These are phyloP conservation scores for Ogataea zsoltii DNA, from an alignment of 805 yeast genomes.

Conservation along the genomic window DNA sequence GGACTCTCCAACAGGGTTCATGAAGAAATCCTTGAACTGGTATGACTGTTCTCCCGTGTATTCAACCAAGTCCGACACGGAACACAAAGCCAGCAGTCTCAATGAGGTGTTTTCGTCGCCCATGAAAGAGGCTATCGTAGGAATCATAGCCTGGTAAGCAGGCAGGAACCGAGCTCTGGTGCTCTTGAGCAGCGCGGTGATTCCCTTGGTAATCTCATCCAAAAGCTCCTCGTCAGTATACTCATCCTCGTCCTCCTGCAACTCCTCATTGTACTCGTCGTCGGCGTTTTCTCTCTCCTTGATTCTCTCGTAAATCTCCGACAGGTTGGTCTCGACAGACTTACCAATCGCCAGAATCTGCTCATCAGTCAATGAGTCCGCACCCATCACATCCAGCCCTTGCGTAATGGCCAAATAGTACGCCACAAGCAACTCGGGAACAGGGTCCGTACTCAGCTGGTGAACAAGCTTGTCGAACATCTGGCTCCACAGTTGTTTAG, in stretches of 20 bases:
- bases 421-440: conserved; percentile 76
- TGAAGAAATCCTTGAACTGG: conserved; percentile 63
- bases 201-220: conserved; percentile 78
- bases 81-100: conserved; percentile 75
- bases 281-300: conserved; percentile 71
- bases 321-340: conserved; percentile 59
- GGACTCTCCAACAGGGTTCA: conserved; percentile 63
- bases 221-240: conserved; percentile 86
- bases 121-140: conserved; percentile 61
- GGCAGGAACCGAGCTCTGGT: conserved; percentile 59
- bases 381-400: conserved; percentile 68
- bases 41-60: conserved; percentile 70
- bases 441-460: conserved; percentile 75
- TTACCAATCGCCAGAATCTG: conserved; percentile 59
- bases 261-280: conserved; percentile 86
- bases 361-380: conserved; percentile 52
- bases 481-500: conserved; percentile 69
- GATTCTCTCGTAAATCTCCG: conserved; percentile 70
- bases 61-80: conserved; percentile 79
- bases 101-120: conserved; percentile 67
- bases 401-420: conserved; percentile 73
- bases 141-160: conserved; percentile 63
- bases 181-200: conserved; percentile 69
- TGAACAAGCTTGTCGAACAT: conserved; percentile 67
- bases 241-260: conserved; percentile 82